Conservation (phyloP, 192 early-diverging fungal genomes). For the Backusella macrospora region DNA sequence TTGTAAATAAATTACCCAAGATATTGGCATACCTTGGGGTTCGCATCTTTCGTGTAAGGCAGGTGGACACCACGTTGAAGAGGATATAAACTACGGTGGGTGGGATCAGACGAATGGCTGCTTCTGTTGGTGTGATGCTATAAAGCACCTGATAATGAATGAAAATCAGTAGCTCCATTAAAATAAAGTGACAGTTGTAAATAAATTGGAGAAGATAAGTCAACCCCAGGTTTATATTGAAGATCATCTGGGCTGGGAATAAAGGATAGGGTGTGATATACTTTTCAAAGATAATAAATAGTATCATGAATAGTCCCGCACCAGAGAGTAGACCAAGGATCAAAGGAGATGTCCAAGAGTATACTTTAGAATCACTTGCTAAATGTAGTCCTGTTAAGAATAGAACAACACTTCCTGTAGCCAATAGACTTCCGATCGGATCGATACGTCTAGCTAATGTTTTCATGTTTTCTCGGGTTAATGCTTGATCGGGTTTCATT, state of each 20-base stretch:
- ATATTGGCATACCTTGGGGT: too few relatives aligned
- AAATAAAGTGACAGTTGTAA: background rate
- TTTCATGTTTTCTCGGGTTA: background rate
- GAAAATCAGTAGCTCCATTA: background rate
- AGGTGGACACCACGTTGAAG: background rate
- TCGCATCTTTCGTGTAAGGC: too few relatives aligned
- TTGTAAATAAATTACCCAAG: too few relatives aligned
- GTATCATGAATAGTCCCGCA: background rate
- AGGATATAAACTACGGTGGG: background rate
- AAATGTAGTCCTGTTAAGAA: background rate
- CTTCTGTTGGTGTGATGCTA: background rate
- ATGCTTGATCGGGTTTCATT: background rate
- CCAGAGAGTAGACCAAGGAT: background rate
- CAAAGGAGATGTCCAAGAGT: background rate
- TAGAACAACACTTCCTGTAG: background rate
- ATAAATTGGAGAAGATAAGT: background rate
- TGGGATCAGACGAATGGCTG: background rate
- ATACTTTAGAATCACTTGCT: background rate
- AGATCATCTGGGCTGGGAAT: too few relatives aligned
- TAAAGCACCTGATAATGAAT: background rate
- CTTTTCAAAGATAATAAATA: too few relatives aligned
- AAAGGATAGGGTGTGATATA: too few relatives aligned
- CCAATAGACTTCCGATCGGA: background rate
- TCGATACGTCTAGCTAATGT: background rate
- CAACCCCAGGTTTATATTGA: too few relatives aligned